Evolutionary conservation across 73 alveolate genomes (phyloP).

Genomic region (Diophrys appendiculata): DNA sequence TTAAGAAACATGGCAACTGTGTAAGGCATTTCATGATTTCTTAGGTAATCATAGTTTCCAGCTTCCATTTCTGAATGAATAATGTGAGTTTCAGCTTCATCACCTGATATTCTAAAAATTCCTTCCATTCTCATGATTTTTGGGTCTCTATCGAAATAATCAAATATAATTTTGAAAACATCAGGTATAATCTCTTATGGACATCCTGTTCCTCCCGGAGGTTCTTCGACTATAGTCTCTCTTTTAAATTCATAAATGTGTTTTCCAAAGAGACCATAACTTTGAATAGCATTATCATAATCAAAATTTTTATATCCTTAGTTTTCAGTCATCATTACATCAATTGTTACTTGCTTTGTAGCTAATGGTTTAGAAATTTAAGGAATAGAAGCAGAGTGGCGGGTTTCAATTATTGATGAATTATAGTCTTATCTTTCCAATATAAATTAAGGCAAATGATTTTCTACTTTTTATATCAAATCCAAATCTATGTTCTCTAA

Average conservation of each 20-base stretch:
- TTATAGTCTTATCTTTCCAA: no score
- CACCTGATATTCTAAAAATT: conserved; percentile 38
- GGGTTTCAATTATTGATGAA: no score
- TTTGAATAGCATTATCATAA: conserved; percentile 11
- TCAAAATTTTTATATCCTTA: conserved; percentile 24
- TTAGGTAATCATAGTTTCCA: conserved; percentile 24
- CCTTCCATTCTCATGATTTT: conserved; percentile 43
- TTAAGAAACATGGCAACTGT: conserved; percentile 39
- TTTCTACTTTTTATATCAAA: background rate
- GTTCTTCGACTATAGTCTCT: no score
- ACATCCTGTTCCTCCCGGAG: no score
- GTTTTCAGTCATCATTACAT: background rate
- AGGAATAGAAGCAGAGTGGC: no score
- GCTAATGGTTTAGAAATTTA: no score
- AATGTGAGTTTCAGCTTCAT: conserved; percentile 17
- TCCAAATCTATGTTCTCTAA: background rate
- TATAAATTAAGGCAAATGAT: background rate
- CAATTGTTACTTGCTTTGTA: background rate
- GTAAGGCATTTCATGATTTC: conserved; percentile 29
- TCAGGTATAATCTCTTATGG: conserved; percentile 46
- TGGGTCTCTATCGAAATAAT: conserved; percentile 32
- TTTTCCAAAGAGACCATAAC: conserved; percentile 30
- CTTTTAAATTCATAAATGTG: conserved; percentile 47
- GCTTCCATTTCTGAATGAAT: conserved; percentile 15
- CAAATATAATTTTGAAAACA: conserved; percentile 32